phyloP scores from a whole-genome alignment of 257 asterid genomes.

The Plantago major region DNA sequence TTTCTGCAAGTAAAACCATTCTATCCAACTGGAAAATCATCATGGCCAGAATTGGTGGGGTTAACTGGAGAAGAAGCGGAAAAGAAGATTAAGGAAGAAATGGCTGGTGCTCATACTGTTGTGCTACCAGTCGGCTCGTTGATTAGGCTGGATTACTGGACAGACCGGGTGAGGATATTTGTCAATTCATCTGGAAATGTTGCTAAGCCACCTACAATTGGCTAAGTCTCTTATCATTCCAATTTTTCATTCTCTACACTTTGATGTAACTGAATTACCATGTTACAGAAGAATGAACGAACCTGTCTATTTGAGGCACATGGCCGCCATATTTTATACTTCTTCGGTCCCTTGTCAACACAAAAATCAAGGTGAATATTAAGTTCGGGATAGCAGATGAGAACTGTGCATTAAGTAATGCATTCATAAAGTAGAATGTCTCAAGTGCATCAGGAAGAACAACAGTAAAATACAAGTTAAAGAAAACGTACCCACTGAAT shows the following conservation, averaged over 20 bases:
- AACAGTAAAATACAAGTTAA: too few relatives aligned
- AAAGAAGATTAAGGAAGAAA: slow-evolving; percentile 16
- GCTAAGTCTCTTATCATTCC: slow-evolving; percentile 23
- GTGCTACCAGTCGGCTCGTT: slow-evolving; percentile 25
- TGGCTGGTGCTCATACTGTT: slow-evolving; percentile 8
- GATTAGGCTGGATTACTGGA: slow-evolving; percentile 36
- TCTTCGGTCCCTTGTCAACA: too few relatives aligned
- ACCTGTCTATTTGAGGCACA: too few relatives aligned
- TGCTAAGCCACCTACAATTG: slow-evolving; percentile 33
- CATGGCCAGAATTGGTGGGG: slow-evolving; percentile 24
- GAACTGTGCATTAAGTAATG: too few relatives aligned
- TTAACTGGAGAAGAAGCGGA: slow-evolving; percentile 18
- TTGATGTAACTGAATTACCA: neutral
- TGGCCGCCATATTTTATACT: too few relatives aligned
- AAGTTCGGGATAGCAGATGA: too few relatives aligned
- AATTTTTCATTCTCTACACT: neutral
- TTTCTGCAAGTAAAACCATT: slow-evolving; percentile 2
- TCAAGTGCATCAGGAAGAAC: too few relatives aligned
- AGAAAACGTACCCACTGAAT: too few relatives aligned
- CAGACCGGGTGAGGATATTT: slow-evolving; percentile 46
- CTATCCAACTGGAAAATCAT: slow-evolving; percentile 20
- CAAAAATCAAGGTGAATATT: too few relatives aligned
- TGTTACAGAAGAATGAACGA: too few relatives aligned
- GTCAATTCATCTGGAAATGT: slow-evolving; percentile 44
- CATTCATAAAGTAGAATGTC: too few relatives aligned